phyloP scores from a whole-genome alignment of 495 filamentous ascomycete species.

The Hypoxylon intermedium region DNA sequence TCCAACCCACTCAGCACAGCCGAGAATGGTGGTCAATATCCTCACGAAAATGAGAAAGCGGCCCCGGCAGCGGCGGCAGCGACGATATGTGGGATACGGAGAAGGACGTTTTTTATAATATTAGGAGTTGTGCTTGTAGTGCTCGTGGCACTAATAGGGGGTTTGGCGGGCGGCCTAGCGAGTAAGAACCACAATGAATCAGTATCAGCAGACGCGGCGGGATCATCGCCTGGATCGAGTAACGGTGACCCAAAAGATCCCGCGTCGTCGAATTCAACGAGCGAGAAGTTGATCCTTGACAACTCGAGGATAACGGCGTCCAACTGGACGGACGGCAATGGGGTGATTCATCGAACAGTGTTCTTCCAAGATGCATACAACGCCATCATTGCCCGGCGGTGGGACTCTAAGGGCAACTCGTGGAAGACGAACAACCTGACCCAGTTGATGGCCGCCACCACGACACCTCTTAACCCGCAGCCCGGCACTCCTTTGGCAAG shows the following conservation, averaged over 20 bases:
- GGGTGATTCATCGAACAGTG: constrained; percentile 29
- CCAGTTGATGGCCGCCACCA: constrained; percentile 29
- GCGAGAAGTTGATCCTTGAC: constrained; percentile 19
- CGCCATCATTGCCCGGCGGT: constrained; percentile 31
- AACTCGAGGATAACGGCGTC: constrained; percentile 38
- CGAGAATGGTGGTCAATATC: constrained; percentile 5
- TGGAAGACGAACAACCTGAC: constrained; percentile 39
- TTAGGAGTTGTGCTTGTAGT: constrained; percentile 16
- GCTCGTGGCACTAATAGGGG: constrained; percentile 20
- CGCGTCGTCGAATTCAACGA: constrained; percentile 12
- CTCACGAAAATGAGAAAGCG: constrained; percentile 13
- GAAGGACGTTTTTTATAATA: constrained; percentile 30
- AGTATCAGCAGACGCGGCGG: constrained; percentile 1
- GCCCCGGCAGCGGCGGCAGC: constrained; percentile 1
- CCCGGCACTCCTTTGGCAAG: constrained; percentile 30
- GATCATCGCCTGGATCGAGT: constrained; percentile 5
- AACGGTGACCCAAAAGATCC: neutral
- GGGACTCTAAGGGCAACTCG: constrained; percentile 28
- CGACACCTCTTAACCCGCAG: constrained; percentile 27
- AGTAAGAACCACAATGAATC: constrained; percentile 6
- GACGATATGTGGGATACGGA: constrained; percentile 30
- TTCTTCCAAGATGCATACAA: constrained; percentile 40
- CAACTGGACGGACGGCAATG: constrained; percentile 33
- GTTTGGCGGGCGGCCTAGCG: constrained; percentile 21
- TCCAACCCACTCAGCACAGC: neutral